A percentile compares a stretch with the other conserved stretches of the same genome.
Conservation (phyloP, 306 rosid genomes). For the Lathyrus sativus region DNA sequence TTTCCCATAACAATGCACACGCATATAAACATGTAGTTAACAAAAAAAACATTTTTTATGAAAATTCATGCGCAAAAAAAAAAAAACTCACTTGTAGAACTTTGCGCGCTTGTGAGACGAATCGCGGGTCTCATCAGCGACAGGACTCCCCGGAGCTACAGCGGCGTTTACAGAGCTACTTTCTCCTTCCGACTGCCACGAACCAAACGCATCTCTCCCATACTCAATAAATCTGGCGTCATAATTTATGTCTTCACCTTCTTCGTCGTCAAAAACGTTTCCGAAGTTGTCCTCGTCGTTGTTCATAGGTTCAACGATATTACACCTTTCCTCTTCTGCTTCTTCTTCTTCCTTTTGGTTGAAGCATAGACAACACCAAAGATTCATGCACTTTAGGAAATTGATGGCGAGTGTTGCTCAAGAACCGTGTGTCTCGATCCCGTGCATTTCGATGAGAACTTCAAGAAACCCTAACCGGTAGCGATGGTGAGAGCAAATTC, state of each 20-base stretch:
- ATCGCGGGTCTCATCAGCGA: constrained; percentile 54
- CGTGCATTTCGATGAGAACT: constrained; percentile 45
- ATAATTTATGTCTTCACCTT: constrained; percentile 23
- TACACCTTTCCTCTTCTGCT: constrained; percentile 40
- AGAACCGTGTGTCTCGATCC: constrained; percentile 61
- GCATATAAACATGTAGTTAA: not conserved
- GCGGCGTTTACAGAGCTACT: constrained; percentile 54
- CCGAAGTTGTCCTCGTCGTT: constrained; percentile 46
- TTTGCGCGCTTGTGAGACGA: constrained; percentile 79
- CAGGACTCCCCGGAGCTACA: constrained; percentile 34
- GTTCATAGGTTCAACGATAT: constrained; percentile 37
- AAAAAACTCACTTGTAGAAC: constrained; percentile 74
- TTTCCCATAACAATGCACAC: not conserved
- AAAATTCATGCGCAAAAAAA: not conserved
- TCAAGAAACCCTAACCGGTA: constrained; percentile 59
- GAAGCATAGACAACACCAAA: constrained; percentile 77
- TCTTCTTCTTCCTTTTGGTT: constrained; percentile 54
- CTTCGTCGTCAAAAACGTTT: constrained; percentile 33
- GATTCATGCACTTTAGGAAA: constrained; percentile 67
- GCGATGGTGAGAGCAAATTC: not conserved
- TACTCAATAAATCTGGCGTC: constrained; percentile 35
- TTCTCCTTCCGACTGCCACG: constrained; percentile 55
- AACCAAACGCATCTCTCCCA: not conserved
- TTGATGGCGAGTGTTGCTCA: constrained; percentile 29
- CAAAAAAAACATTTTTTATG: not conserved